Conservation (phyloP, 2,329 filamentous ascomycete genomes). For the Calonectria hawksworthii region DNA sequence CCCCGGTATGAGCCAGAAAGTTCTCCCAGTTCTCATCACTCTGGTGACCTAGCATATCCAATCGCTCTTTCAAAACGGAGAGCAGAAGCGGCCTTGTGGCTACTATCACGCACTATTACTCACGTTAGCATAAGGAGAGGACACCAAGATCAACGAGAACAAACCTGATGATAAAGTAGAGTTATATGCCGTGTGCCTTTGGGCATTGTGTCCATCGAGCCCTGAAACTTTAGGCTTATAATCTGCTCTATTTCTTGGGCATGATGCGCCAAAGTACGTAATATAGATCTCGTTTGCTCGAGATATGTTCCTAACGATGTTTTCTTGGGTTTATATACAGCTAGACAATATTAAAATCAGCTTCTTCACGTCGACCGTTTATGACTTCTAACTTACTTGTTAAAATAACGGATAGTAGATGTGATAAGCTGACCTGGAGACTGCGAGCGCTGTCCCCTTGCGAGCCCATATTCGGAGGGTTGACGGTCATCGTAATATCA, state of each 20-base stretch:
- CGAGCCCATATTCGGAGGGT: slow-evolving; percentile 44
- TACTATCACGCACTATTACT: slow-evolving; percentile 52
- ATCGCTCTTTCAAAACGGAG: slow-evolving; percentile 54
- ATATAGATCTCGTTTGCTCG: slow-evolving; percentile 52
- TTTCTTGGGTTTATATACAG: slow-evolving; percentile 52
- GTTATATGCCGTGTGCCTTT: slow-evolving; percentile 55
- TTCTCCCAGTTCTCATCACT: slow-evolving; percentile 48
- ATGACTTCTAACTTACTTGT: slow-evolving; percentile 44
- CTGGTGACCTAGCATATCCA: slow-evolving; percentile 43
- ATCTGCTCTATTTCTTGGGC: slow-evolving; percentile 56
- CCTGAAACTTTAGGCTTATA: slow-evolving; percentile 49
- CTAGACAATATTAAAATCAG: slow-evolving; percentile 34
- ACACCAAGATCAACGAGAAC: neutral
- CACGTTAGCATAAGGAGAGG: neutral
- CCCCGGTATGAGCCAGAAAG: slow-evolving; percentile 50
- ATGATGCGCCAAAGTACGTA: slow-evolving; percentile 53
- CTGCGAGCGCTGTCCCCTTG: slow-evolving; percentile 49
- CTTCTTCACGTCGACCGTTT: fast-evolving
- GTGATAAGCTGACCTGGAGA: slow-evolving; percentile 54
- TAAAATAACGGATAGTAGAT: slow-evolving; percentile 52
- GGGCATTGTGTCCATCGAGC: slow-evolving; percentile 52
- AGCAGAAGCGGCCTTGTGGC: slow-evolving; percentile 55
- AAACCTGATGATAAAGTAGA: slow-evolving; percentile 55
- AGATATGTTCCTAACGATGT: slow-evolving; percentile 52
- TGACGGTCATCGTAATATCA: slow-evolving; percentile 53